A percentile compares a stretch with the other conserved stretches of the same genome.
Evolutionary conservation across 805 yeast species (phyloP).

Genomic region (Isabelozyma rhagii): DNA sequence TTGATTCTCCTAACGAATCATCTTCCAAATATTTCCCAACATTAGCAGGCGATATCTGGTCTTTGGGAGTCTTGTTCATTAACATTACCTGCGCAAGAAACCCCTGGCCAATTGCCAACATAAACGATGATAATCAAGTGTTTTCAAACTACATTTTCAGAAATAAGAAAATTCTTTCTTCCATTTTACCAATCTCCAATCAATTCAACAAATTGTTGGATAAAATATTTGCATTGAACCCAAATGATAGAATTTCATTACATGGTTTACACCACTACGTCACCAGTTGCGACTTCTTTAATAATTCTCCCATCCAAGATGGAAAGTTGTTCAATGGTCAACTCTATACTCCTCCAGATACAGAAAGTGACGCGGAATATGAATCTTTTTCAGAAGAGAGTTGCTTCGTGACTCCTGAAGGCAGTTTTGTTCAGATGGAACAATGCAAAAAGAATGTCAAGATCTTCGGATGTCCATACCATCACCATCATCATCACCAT

Average conservation of each 20-base stretch:
- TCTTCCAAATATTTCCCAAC: slow-evolving; percentile 54
- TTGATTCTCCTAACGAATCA: slow-evolving; percentile 13
- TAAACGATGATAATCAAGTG: slow-evolving; percentile 49
- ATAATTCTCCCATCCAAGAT: slow-evolving; percentile 9
- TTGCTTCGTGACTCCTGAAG: slow-evolving; percentile 6
- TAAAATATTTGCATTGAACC: slow-evolving; percentile 43
- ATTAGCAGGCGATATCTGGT: slow-evolving; percentile 77
- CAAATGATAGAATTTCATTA: slow-evolving; percentile 45
- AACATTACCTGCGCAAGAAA: slow-evolving; percentile 81
- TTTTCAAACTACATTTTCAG: slow-evolving; percentile 62
- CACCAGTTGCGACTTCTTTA: slow-evolving; percentile 28
- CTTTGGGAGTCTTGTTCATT: slow-evolving; percentile 75
- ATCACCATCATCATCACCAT: neutral
- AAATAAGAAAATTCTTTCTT: slow-evolving; percentile 47
- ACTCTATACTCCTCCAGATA: slow-evolving; percentile 16
- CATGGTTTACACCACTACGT: slow-evolving; percentile 38
- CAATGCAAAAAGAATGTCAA: slow-evolving; percentile 8
- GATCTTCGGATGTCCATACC: slow-evolving; percentile 5
- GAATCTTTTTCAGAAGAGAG: neutral
- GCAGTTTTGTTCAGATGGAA: slow-evolving; percentile 8
- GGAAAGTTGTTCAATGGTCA: slow-evolving; percentile 8
- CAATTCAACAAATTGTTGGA: slow-evolving; percentile 55
- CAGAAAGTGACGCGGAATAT: slow-evolving; percentile 1
- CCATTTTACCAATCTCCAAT: slow-evolving; percentile 69
- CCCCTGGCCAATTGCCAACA: slow-evolving; percentile 84